A percentile compares a stretch with the other conserved stretches of the same genome.
These are phyloP conservation scores for Eutypa lata DNA, from an alignment of 2,329 filamentous ascomycete species.

Conservation along the genomic window DNA sequence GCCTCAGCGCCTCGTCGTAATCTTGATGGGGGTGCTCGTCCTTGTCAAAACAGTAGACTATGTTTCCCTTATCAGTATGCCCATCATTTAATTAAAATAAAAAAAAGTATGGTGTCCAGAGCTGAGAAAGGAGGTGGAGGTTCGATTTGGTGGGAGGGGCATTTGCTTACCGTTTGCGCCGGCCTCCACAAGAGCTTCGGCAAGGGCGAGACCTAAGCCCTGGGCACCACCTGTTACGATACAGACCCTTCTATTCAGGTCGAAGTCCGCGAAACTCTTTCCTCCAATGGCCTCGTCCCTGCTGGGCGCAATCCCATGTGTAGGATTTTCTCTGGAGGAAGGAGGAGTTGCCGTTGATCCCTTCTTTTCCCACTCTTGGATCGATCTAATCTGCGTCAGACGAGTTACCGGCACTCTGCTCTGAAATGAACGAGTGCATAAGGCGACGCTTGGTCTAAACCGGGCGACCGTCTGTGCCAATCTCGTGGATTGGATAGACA, in stretches of 20 bases:
- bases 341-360: slow-evolving; percentile 16
- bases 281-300: slow-evolving; percentile 24
- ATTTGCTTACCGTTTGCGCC: slow-evolving; percentile 57
- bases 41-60: slow-evolving; percentile 58
- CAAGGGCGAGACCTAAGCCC: slow-evolving; percentile 70
- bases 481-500: not conserved
- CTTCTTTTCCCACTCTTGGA: not conserved
- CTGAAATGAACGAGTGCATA: not conserved
- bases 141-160: not conserved
- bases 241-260: slow-evolving; percentile 63
- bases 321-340: slow-evolving; percentile 22
- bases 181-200: slow-evolving; percentile 71
- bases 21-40: slow-evolving; percentile 48
- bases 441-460: not conserved
- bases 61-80: slow-evolving; percentile 5
- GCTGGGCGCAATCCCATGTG: slow-evolving; percentile 15
- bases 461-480: not conserved
- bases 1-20: slow-evolving; percentile 58
- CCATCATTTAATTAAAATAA: not conserved
- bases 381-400: slow-evolving; percentile 3
- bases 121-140: no score
- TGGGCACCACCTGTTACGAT: slow-evolving; percentile 69
- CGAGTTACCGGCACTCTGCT: not conserved
- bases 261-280: slow-evolving; percentile 63
- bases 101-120: not conserved